Evolutionary conservation across 805 yeast species (phyloP).

Genomic region (Yamadazyma paraphyllophila): DNA sequence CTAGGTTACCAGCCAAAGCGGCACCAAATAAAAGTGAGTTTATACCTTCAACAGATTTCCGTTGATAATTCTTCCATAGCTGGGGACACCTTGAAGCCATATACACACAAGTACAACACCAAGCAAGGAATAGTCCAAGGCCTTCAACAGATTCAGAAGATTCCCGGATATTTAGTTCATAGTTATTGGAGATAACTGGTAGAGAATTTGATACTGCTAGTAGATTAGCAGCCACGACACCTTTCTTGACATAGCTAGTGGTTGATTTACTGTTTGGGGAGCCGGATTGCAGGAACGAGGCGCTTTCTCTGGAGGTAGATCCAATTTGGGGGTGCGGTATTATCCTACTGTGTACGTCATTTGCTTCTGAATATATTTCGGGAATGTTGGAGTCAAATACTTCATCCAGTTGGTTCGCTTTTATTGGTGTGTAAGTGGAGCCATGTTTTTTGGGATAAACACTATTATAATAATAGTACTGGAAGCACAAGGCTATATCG

Average conservation of each 20-base stretch:
- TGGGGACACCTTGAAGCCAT: conserved; percentile 84
- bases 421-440: conserved; percentile 10
- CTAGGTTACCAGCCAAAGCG: conserved; percentile 73
- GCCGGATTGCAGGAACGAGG: neutral
- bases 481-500: conserved; percentile 38
- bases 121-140: conserved; percentile 49
- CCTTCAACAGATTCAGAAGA: neutral
- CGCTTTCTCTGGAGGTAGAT: neutral
- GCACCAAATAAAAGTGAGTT: conserved; percentile 78
- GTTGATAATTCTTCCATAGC: conserved; percentile 64
- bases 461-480: conserved; percentile 41
- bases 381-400: conserved; percentile 41
- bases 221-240: conserved; percentile 11
- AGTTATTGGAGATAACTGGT: conserved; percentile 4
- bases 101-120: conserved; percentile 77
- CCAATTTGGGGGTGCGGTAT: too few relatives aligned
- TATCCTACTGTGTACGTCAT: neutral
- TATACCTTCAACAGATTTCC: conserved; percentile 85
- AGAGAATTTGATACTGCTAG: conserved; percentile 14
- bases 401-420: conserved; percentile 32
- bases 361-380: neutral
- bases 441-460: conserved; percentile 24
- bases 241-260: neutral
- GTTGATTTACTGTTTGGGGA: neutral
- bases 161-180: neutral